A percentile compares a stretch with the other conserved stretches of the same genome.
Evolutionary conservation across 306 rosid species (phyloP).

Genomic region (Amphicarpaea edgeworthii): DNA sequence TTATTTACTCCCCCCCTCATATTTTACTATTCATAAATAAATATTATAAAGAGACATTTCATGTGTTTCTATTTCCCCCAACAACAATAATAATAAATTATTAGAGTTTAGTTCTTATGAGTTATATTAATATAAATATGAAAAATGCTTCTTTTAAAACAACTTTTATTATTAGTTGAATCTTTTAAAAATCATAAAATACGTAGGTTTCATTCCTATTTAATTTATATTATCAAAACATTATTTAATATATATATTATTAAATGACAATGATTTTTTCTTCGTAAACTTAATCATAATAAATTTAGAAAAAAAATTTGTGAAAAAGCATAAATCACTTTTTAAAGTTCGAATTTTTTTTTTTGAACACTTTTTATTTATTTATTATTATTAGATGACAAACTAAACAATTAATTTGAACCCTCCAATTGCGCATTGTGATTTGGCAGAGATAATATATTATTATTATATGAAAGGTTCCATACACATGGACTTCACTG

Average conservation of each 20-base stretch:
- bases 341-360: background rate
- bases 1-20: too few species aligned
- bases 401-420: background rate
- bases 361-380: background rate
- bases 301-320: background rate
- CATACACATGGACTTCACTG: background rate
- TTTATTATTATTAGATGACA: background rate
- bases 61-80: too few species aligned
- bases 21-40: too few species aligned
- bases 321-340: background rate
- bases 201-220: too few species aligned
- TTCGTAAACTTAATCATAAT: background rate
- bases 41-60: too few species aligned
- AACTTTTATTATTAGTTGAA: too few species aligned
- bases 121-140: too few species aligned
- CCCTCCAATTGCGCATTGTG: background rate
- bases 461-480: background rate
- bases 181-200: too few species aligned
- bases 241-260: background rate
- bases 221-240: background rate
- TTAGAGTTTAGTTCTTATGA: too few species aligned
- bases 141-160: too few species aligned
- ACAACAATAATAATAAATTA: too few species aligned
- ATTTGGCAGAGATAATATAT: conserved; percentile 1
- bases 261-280: background rate